Conservation (phyloP, 495 filamentous ascomycete species). For the Daldinia concentrica region DNA sequence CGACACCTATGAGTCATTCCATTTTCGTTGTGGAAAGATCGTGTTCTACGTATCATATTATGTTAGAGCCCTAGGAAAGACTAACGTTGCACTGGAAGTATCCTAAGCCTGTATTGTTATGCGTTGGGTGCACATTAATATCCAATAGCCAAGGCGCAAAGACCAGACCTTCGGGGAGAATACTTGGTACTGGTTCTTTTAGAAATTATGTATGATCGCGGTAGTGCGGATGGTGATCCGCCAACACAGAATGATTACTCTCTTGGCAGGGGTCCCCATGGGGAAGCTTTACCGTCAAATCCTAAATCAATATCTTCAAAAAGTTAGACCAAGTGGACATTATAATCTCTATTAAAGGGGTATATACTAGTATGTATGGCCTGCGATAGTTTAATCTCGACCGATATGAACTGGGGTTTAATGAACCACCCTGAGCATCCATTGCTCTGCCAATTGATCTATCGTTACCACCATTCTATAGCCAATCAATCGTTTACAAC, state of each 20-base stretch:
- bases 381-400: background rate
- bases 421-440: background rate
- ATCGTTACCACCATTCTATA: background rate
- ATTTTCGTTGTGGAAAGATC: background rate
- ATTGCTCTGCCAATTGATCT: background rate
- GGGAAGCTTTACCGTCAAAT: background rate
- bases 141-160: background rate
- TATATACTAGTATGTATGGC: slow-evolving; percentile 1
- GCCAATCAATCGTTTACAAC: background rate
- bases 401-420: background rate
- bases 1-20: background rate
- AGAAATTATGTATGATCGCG: background rate
- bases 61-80: background rate
- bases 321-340: background rate
- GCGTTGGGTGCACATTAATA: background rate
- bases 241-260: background rate
- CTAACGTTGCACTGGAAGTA: background rate
- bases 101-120: background rate
- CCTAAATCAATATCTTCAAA: background rate
- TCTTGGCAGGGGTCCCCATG: background rate
- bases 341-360: slow-evolving; percentile 3
- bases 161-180: background rate
- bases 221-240: background rate
- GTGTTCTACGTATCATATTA: background rate
- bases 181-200: background rate